Percentiles rank a stretch among this genome's conserved stretches.
These are phyloP conservation scores for Isoetes engelmannii DNA, from an alignment of 83 land plant species.

Conservation along the genomic window DNA sequence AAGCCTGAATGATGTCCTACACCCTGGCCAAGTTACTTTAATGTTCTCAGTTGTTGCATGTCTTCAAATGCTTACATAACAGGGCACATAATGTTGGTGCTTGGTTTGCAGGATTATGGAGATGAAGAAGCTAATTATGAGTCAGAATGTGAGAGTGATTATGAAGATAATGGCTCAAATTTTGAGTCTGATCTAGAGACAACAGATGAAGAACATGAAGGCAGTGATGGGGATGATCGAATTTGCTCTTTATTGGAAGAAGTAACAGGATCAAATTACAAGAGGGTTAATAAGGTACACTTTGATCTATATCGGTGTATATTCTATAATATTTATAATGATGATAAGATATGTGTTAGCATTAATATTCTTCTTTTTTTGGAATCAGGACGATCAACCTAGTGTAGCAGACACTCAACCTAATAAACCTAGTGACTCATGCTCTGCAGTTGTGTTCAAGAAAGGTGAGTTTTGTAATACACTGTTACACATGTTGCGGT, in stretches of 20 bases:
- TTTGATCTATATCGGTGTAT: neutral
- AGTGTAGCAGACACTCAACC: too few species aligned
- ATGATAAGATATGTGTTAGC: neutral
- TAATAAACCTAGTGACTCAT: too few species aligned
- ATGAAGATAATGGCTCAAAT: neutral
- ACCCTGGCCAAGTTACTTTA: neutral
- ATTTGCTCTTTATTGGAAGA: conserved; percentile 19
- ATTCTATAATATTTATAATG: neutral
- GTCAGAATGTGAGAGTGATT: conserved; percentile 19
- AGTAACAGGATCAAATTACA: conserved; percentile 18
- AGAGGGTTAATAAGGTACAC: neutral
- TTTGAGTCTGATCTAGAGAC: conserved; percentile 1
- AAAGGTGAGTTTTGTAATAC: neutral
- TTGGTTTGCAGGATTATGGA: conserved; percentile 25
- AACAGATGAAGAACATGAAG: conserved; percentile 18
- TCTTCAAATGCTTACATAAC: too few species aligned
- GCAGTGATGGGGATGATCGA: conserved; percentile 14
- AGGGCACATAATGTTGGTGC: neutral
- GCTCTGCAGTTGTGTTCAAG: too few species aligned
- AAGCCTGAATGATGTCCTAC: too few species aligned
- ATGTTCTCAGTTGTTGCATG: neutral
- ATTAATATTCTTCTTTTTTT: too few species aligned
- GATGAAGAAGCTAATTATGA: conserved; percentile 21
- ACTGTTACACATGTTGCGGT: neutral
- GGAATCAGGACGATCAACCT: too few species aligned